These are phyloP conservation scores for Daldinia sp. DNA, from an alignment of 2,329 filamentous ascomycete species.

Conservation along the genomic window DNA sequence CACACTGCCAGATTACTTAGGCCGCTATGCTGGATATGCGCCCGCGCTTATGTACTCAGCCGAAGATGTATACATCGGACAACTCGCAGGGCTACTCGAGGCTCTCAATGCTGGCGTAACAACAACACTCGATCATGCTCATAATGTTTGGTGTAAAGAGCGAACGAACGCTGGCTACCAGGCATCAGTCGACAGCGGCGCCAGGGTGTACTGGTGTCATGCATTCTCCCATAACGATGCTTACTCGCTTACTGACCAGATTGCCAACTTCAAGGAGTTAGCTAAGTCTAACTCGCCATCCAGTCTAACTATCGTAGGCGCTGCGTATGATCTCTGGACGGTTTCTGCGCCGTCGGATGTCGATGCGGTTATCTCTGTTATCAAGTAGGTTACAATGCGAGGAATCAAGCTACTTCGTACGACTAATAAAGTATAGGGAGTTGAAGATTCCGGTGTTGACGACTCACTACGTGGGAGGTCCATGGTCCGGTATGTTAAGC, in stretches of 20 bases:
- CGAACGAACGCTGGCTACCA: conserved; percentile 55
- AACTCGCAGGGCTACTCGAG: conserved; percentile 58
- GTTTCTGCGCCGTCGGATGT: conserved; percentile 42
- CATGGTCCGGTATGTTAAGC: conserved; percentile 48
- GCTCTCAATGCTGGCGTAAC: conserved; percentile 62
- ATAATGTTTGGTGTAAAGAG: conserved; percentile 56
- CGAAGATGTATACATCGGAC: conserved; percentile 57
- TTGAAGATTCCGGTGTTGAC: conserved; percentile 57
- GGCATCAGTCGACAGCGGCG: conserved; percentile 58
- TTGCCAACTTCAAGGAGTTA: conserved; percentile 51
- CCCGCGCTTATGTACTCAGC: conserved; percentile 47
- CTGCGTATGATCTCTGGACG: conserved; percentile 53
- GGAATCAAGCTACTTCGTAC: neutral
- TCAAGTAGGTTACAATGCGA: conserved; percentile 46
- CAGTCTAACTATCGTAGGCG: conserved; percentile 49
- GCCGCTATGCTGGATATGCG: conserved; percentile 49
- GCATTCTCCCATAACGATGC: conserved; percentile 50
- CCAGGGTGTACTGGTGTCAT: conserved; percentile 57
- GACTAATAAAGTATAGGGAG: conserved; percentile 38
- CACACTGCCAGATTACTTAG: conserved; percentile 58
- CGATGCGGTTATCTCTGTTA: conserved; percentile 46
- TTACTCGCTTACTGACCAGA: conserved; percentile 50
- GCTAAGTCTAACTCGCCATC: conserved; percentile 41
- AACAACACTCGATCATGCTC: conserved; percentile 61
- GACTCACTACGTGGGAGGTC: conserved; percentile 52